Percentiles rank a stretch among this genome's conserved stretches.
Evolutionary conservation across 768 basidiomycete genomes (phyloP).

Genomic region (Dioszegia crocea): DNA sequence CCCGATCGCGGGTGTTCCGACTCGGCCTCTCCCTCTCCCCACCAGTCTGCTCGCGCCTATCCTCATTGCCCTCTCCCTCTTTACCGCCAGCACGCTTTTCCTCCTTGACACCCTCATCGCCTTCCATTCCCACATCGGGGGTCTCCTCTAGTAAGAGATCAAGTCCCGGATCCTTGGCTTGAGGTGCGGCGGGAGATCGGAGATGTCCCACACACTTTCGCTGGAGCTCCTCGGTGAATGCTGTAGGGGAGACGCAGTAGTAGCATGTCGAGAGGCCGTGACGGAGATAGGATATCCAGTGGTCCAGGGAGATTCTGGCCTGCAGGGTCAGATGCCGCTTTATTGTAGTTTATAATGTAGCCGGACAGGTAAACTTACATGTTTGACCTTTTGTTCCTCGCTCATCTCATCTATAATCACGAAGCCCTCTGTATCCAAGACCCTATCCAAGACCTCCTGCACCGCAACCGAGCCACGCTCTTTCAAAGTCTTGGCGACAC

Average conservation of each 20-base stretch:
- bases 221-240: constrained; percentile 91
- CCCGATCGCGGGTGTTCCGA: not conserved
- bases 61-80: constrained; percentile 51
- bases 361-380: constrained; percentile 13
- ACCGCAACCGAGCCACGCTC: constrained; percentile 66
- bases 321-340: constrained; percentile 50
- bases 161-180: not conserved
- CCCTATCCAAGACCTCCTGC: constrained; percentile 72
- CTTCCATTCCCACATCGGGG: constrained; percentile 52
- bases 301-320: constrained; percentile 78
- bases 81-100: constrained; percentile 33
- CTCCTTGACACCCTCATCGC: constrained; percentile 53
- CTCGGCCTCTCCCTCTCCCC: constrained; percentile 5
- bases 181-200: constrained; percentile 49
- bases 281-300: constrained; percentile 89
- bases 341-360: too few relatives aligned
- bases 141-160: constrained; percentile 3
- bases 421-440: constrained; percentile 60
- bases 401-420: constrained; percentile 56
- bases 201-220: constrained; percentile 91
- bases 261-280: constrained; percentile 67
- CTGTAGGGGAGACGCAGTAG: constrained; percentile 89
- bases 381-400: constrained; percentile 21
- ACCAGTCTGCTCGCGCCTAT: constrained; percentile 38
- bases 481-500: not conserved